phyloP scores from a whole-genome alignment of 2,329 filamentous ascomycete genomes.

The Aspergillus novoparasiticus region DNA sequence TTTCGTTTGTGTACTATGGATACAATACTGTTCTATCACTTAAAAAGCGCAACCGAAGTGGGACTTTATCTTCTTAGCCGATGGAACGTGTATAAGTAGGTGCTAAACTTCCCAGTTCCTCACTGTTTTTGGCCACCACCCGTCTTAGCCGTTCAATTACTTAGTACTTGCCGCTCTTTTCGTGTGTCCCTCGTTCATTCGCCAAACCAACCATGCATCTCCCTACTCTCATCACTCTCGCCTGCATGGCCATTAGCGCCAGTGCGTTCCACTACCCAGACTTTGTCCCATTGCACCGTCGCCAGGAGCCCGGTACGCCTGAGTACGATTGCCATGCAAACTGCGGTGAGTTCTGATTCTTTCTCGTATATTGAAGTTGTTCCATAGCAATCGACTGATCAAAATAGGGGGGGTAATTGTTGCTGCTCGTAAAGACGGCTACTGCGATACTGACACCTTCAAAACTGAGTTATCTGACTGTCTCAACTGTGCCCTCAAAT shows the following conservation, averaged over 20 bases:
- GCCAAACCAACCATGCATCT: slow-evolving; percentile 1
- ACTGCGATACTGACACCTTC: slow-evolving; percentile 31
- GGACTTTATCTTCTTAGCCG: background rate
- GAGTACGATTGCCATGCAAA: slow-evolving; percentile 39
- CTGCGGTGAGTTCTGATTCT: slow-evolving; percentile 30
- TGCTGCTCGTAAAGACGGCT: slow-evolving; percentile 23
- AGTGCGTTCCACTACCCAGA: slow-evolving; percentile 8
- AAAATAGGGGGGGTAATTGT: slow-evolving; percentile 31
- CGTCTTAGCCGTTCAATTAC: background rate
- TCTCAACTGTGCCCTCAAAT: slow-evolving; percentile 47
- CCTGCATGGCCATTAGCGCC: slow-evolving; percentile 9
- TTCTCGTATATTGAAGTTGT: background rate
- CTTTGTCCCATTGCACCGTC: slow-evolving; percentile 9
- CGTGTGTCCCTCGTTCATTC: background rate
- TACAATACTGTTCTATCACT: background rate
- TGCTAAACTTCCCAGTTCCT: background rate
- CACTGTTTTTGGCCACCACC: background rate
- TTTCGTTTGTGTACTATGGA: background rate
- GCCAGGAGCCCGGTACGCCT: slow-evolving; percentile 27
- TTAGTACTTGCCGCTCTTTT: background rate
- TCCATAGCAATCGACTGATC: background rate
- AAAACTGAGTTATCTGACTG: slow-evolving; percentile 31
- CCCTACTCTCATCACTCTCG: background rate
- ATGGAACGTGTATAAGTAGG: background rate
- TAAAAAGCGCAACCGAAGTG: background rate